Percentiles rank a stretch among this genome's conserved stretches.
Conservation (phyloP, 495 filamentous ascomycete genomes). For the Penicillium crystallinum region DNA sequence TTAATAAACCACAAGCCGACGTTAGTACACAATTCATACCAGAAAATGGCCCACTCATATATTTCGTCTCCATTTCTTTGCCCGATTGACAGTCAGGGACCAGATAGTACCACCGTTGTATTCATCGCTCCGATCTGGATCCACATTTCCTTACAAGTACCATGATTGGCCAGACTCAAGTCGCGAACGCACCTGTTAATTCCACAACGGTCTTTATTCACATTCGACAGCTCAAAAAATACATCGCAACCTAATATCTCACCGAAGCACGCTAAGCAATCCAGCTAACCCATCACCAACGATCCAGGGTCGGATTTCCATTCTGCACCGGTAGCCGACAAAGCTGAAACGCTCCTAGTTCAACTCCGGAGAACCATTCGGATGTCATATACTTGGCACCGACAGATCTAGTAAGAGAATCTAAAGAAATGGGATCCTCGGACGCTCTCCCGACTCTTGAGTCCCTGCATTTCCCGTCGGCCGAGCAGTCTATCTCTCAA, state of each 20-base stretch:
- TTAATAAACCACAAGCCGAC: background rate
- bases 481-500: conserved; percentile 38
- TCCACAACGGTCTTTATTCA: conserved; percentile 7
- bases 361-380: conserved; percentile 4
- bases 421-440: conserved; percentile 13
- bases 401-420: background rate
- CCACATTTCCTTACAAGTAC: background rate
- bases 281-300: background rate
- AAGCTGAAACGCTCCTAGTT: conserved; percentile 1
- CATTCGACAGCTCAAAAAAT: background rate
- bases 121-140: background rate
- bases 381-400: conserved; percentile 3
- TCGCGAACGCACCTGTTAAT: conserved; percentile 10
- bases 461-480: conserved; percentile 41
- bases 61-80: background rate
- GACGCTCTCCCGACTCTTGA: conserved; percentile 35
- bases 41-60: background rate
- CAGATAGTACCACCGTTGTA: background rate
- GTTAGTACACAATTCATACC: background rate
- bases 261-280: background rate
- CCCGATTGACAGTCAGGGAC: background rate
- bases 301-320: background rate
- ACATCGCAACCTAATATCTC: background rate
- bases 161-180: conserved; percentile 11
- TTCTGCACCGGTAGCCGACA: background rate